Evolutionary conservation across 2,329 filamentous ascomycete genomes (phyloP).

Genomic region (Nemania abortiva): DNA sequence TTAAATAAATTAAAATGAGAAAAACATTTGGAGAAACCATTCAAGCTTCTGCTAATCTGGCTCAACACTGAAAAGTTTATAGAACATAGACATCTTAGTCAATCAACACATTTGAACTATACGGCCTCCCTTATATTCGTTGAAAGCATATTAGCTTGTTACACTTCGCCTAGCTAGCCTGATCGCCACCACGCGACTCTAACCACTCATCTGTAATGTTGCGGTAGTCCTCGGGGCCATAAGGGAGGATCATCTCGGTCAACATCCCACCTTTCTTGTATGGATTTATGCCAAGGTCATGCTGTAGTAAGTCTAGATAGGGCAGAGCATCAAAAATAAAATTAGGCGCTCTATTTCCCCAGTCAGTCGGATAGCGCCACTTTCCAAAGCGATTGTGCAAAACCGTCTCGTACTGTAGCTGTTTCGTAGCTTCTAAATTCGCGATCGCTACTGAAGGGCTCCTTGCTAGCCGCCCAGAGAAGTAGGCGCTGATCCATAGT

Average conservation of each 20-base stretch:
- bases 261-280: slow-evolving; percentile 66
- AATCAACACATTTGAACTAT: no score
- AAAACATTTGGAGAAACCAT: no score
- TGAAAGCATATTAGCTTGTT: no score
- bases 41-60: no score
- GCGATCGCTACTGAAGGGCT: neutral
- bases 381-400: slow-evolving; percentile 76
- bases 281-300: slow-evolving; percentile 71
- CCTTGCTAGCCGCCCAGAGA: slow-evolving; percentile 54
- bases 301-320: slow-evolving; percentile 76
- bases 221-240: slow-evolving; percentile 70
- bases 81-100: no score
- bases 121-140: no score
- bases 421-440: slow-evolving; percentile 37
- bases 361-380: slow-evolving; percentile 76
- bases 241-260: slow-evolving; percentile 66
- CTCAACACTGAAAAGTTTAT: no score
- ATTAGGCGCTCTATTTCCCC: slow-evolving; percentile 72
- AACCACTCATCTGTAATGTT: slow-evolving; percentile 66
- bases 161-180: no score
- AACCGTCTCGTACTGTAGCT: slow-evolving; percentile 66
- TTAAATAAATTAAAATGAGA: no score
- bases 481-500: slow-evolving; percentile 69
- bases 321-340: slow-evolving; percentile 83
- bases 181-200: no score